These are phyloP conservation scores for Microdochium nivale DNA, from an alignment of 2,329 filamentous ascomycete species.

Conservation along the genomic window DNA sequence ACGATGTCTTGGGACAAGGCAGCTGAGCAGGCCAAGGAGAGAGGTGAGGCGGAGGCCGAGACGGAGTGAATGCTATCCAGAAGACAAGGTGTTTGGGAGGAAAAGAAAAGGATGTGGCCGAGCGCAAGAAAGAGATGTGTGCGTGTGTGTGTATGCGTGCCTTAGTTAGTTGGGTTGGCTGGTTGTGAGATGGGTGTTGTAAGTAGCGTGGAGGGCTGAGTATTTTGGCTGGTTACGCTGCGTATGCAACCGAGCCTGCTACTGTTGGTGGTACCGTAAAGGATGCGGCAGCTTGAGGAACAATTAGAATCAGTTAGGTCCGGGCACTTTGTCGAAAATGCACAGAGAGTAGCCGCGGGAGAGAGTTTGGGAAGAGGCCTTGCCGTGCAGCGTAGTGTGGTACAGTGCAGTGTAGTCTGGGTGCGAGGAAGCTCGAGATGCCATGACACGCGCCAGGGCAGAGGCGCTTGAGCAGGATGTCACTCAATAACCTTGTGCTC, in stretches of 20 bases:
- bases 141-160: not conserved
- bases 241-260: not conserved
- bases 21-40: not conserved
- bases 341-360: not conserved
- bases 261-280: not conserved
- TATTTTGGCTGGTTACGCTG: no score
- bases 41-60: constrained; percentile 5
- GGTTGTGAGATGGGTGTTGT: no score
- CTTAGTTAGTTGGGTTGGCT: no score
- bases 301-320: no score
- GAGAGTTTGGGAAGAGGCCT: not conserved
- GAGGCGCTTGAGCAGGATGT: not conserved
- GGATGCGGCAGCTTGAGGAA: not conserved
- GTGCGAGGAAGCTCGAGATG: not conserved
- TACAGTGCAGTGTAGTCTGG: not conserved
- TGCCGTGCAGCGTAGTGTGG: not conserved
- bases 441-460: not conserved
- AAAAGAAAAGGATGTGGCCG: not conserved
- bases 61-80: not conserved
- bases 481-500: not conserved
- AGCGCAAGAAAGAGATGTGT: no score
- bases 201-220: no score
- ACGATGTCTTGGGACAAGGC: constrained; percentile 1
- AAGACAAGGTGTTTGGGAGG: not conserved
- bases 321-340: no score